These are phyloP conservation scores for Metschnikowia koreensis DNA, from an alignment of 805 yeast genomes.

Conservation along the genomic window DNA sequence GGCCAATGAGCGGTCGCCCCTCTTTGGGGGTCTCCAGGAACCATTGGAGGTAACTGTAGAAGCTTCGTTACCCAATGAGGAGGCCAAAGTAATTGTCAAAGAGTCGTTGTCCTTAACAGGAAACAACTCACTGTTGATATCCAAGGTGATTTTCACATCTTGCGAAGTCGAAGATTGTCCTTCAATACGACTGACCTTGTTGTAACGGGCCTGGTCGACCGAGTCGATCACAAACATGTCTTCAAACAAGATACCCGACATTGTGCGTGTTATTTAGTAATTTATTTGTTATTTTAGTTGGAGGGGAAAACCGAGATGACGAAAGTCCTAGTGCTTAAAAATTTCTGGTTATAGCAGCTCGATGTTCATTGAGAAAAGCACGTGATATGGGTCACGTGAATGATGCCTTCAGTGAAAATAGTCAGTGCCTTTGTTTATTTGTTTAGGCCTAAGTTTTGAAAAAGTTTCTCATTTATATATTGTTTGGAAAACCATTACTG, in stretches of 20 bases:
- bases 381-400: not conserved
- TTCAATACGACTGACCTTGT: slow-evolving; percentile 84
- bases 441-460: too few species aligned
- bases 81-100: slow-evolving; percentile 82
- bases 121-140: slow-evolving; percentile 87
- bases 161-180: slow-evolving; percentile 81
- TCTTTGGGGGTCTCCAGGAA: slow-evolving; percentile 81
- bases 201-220: slow-evolving; percentile 85
- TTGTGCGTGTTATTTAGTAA: slow-evolving; percentile 11
- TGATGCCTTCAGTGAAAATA: not conserved
- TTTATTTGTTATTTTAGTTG: slow-evolving; percentile 2
- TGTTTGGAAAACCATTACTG: too few species aligned
- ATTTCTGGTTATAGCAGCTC: not conserved
- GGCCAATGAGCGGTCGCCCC: slow-evolving; percentile 81
- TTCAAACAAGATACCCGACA: slow-evolving; percentile 76
- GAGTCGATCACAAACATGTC: slow-evolving; percentile 86
- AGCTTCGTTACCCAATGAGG: slow-evolving; percentile 56
- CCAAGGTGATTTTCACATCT: slow-evolving; percentile 81
- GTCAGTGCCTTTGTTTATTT: not conserved
- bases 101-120: slow-evolving; percentile 77
- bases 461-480: too few species aligned
- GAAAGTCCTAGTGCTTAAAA: not conserved
- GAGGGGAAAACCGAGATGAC: not conserved
- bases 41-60: slow-evolving; percentile 50
- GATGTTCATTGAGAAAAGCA: not conserved